A percentile compares a stretch with the other conserved stretches of the same genome.
Evolutionary conservation across 176 grass and related monocot genomes (phyloP).

Genomic region (Oryza rufipogon): DNA sequence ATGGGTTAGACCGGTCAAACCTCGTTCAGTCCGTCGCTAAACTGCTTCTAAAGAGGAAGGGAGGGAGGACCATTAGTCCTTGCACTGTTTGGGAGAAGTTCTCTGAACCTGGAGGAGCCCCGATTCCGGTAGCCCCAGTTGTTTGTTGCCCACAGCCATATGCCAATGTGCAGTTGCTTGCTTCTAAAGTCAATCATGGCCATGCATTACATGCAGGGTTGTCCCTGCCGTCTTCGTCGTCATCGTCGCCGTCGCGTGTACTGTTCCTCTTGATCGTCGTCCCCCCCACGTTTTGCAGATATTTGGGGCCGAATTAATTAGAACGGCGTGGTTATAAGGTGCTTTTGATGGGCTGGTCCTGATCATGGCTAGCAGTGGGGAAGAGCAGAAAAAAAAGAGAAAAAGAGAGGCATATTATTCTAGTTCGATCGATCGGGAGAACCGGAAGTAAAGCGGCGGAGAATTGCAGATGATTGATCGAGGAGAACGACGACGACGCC

Average conservation of each 20-base stretch:
- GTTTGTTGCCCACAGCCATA: background rate
- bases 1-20: conserved; percentile 35
- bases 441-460: background rate
- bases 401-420: background rate
- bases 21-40: background rate
- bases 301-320: background rate
- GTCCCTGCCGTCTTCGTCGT: background rate
- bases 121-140: background rate
- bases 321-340: background rate
- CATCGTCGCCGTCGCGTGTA: conserved; percentile 6
- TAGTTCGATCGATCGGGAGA: background rate
- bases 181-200: conserved; percentile 16
- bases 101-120: conserved; percentile 13
- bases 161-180: conserved; percentile 6
- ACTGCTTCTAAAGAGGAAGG: background rate
- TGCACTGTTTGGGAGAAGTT: background rate
- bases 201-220: background rate
- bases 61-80: conserved; percentile 25
- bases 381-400: background rate
- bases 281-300: background rate
- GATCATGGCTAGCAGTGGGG: background rate
- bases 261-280: background rate
- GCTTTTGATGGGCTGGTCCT: background rate
- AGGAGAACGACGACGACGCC: background rate
- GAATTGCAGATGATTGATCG: background rate